Base-by-base conservation (phyloP, 129 eudicot species). In the Centrapalus pauciflorus region DNA sequence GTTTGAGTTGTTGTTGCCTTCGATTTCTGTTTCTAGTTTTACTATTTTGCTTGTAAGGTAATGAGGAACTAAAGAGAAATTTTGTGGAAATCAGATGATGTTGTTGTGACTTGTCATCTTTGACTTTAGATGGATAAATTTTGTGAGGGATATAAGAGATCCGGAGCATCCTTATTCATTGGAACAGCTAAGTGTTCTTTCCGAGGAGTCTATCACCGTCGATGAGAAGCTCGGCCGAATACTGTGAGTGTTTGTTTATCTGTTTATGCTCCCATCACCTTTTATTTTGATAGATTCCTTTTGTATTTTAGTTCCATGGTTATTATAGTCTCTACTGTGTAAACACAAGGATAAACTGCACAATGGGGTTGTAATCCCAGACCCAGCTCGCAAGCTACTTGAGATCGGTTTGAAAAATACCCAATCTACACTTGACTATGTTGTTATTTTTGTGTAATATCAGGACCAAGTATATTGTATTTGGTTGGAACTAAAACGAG, bases 121-220 rank as follows among this genome's bases (percentile, higher is more conserved):
- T 89, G 82, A 85, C 84, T 66, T 40, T 62, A 38, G 76, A 71
- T 73, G 4, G 75, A 66, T 61, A 90, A 55, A 86, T 71, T 74
- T 70, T 58, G 91, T 90, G 83, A 82, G 81, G 60, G 92, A 90
- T 72, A 84, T 90, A 67, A 81, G 95, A 57, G 97, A 90, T 80
- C 97, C 97, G 29, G 97, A 90, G 83, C 97, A 90, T 64, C 97
- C 97, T 3, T 90, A 90, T 67, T 86, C 97, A 6, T 38, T 90
- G 65, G 97, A 90, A 73, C 97, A 90, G 85, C 85, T 86, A 7
- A 84, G 85, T 64, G 91, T 90, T 75, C 82, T 90, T 13, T 90
- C 97, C 7, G 91, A 86, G 61, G 97, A 90, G 38, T 90, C 95
- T 7, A 82, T 90, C 58, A 69, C 91, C 24, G 95, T 90, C 70